These are phyloP conservation scores for Daldinia sp. DNA, from an alignment of 2,329 filamentous ascomycete genomes.

Conservation along the genomic window DNA sequence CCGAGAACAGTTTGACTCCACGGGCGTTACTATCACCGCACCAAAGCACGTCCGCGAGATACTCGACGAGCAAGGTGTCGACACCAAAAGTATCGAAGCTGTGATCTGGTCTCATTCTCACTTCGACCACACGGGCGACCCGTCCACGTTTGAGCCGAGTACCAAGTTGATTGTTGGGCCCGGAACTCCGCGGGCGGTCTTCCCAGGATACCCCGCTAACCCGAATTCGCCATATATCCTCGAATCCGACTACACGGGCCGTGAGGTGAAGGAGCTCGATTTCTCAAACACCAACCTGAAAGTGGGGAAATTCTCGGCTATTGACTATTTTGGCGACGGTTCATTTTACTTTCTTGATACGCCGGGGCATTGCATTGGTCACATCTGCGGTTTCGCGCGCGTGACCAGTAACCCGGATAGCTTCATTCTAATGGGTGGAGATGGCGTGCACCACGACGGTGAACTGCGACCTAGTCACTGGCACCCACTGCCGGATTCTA, in stretches of 20 bases:
- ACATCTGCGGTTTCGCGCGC: constrained; percentile 40
- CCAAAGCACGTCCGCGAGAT: constrained; percentile 36
- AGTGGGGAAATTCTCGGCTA: constrained; percentile 35
- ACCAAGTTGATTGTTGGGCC: constrained; percentile 38
- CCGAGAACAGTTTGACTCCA: not conserved
- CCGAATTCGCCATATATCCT: constrained; percentile 15
- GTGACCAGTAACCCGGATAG: constrained; percentile 44
- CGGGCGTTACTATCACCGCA: constrained; percentile 12
- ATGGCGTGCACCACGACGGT: constrained; percentile 37
- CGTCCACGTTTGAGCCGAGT: constrained; percentile 32
- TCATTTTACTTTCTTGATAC: constrained; percentile 43
- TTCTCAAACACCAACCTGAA: constrained; percentile 31
- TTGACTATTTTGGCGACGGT: constrained; percentile 42
- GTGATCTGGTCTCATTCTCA: constrained; percentile 42
- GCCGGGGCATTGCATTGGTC: constrained; percentile 40
- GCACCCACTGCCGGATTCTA: constrained; percentile 41
- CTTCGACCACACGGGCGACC: constrained; percentile 40
- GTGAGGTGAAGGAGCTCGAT: constrained; percentile 37
- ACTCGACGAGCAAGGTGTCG: constrained; percentile 37
- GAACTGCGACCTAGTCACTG: constrained; percentile 37
- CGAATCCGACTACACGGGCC: constrained; percentile 35
- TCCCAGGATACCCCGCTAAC: constrained; percentile 39
- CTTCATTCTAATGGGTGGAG: constrained; percentile 42
- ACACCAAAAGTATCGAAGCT: constrained; percentile 36
- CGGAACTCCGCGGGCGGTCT: constrained; percentile 25